Conservation (phyloP, 139 green algal species). For the Mesotaenium endlicherianum region DNA sequence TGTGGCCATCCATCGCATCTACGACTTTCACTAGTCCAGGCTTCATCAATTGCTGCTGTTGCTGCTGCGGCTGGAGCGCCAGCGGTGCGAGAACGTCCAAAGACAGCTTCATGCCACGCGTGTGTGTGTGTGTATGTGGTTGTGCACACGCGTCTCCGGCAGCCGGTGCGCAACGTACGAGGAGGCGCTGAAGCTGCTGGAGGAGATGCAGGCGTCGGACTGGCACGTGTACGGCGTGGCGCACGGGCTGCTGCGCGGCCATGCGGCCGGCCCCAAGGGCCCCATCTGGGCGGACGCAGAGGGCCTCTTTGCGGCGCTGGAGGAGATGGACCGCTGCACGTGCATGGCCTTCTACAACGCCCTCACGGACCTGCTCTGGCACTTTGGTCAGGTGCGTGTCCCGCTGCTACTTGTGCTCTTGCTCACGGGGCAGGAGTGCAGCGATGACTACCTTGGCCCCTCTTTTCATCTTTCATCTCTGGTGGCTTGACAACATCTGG, state of each 20-base stretch:
- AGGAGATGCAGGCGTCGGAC: conserved; percentile 11
- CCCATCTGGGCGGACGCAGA: not conserved
- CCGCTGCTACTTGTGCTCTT: no score
- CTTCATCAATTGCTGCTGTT: no score
- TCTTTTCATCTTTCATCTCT: no score
- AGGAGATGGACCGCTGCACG: not conserved
- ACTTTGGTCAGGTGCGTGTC: conserved; percentile 41
- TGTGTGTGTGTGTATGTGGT: not conserved
- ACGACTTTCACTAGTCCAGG: no score
- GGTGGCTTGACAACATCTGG: no score
- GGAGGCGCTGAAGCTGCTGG: conserved; percentile 7
- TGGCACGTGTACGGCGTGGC: conserved; percentile 28
- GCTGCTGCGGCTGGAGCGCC: no score
- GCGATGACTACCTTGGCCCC: no score
- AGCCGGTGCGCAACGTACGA: conserved; percentile 11
- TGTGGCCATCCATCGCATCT: no score
- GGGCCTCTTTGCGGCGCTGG: conserved; percentile 13
- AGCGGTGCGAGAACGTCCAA: no score
- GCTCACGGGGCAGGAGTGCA: no score
- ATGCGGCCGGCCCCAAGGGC: not conserved
- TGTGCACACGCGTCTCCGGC: not conserved
- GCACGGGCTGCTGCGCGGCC: conserved; percentile 17
- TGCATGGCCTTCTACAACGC: conserved; percentile 44
- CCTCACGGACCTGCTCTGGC: conserved; percentile 40
- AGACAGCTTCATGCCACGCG: not conserved